Evolutionary conservation across 768 basidiomycete species (phyloP), one percentile per base, ranked within the genome.

Genomic region (Coprinopsis marcescibilis): DNA sequence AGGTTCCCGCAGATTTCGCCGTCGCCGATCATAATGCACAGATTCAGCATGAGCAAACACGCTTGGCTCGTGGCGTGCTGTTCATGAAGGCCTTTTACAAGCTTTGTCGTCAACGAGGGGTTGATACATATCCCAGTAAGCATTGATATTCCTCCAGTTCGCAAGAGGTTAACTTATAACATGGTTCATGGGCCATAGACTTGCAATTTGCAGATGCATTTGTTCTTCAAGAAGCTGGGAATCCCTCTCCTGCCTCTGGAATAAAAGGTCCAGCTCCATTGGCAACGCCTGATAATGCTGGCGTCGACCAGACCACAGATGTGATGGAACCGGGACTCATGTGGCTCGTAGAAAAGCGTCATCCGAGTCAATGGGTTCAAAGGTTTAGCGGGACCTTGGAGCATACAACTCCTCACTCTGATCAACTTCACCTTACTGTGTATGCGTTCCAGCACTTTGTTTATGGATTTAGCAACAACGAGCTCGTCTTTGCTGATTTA

Each of bases 401-500:
- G 2, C 39, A 41, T 17, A 19, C 39, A n/a, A 41, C 38, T 19
- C 19, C 38, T 14, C 19, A 30, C 26, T 20, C 21, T 13, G 46
- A 48, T 15, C n/a, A 41, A 17, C 5, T 10, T 5, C 23, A 39
- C 29, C 25, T 32, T 11, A 41, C 46, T 21, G 24, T 42, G 8
- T 48, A 48, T 24, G 25, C 39, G 6, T 42, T 48, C 21, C 15
- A 14, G 6, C 46, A 48, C 26, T 48, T 30, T 32, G 3, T 19
- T 0, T 49, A 33, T 26, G 20, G 48, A 5, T 29, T 39, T 30
- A 43, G 26, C 15, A 40, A 48, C 15, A 17, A 21, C 17, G 11
- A 30, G 13, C 39, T 48, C n/a, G 20, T 48, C 19, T 42, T 48
- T 17, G 39, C 46, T 19, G 29, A 48, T 23, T 4, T 43, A 13